A percentile compares a stretch with the other conserved stretches of the same genome.
Evolutionary conservation across 1,284 basidiomycete genomes (phyloP).

Genomic region (Tremellales sp.): DNA sequence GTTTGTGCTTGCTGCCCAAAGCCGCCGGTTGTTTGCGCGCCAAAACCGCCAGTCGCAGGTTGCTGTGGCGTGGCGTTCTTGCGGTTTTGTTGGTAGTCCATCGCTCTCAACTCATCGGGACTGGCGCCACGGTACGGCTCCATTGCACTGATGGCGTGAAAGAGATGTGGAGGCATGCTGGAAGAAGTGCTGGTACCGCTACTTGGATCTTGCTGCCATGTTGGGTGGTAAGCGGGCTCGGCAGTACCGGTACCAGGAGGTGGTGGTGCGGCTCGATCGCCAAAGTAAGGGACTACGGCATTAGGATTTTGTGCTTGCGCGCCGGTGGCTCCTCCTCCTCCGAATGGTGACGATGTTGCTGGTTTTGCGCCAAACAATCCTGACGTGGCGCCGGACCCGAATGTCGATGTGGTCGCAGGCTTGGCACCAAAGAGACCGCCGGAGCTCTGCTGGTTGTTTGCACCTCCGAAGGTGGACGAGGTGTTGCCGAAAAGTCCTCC

Average conservation of each 20-base stretch:
- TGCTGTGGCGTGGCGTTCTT: slow-evolving; percentile 44
- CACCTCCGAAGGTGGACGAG: slow-evolving; percentile 40
- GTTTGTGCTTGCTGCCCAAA: slow-evolving; percentile 36
- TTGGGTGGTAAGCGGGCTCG: slow-evolving; percentile 37
- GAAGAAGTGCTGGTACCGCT: slow-evolving; percentile 12
- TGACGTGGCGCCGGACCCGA: slow-evolving; percentile 44
- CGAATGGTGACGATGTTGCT: slow-evolving; percentile 25
- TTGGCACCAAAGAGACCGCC: slow-evolving; percentile 33
- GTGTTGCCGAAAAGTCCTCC: slow-evolving; percentile 33
- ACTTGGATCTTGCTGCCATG: slow-evolving; percentile 43
- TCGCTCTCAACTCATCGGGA: slow-evolving; percentile 49
- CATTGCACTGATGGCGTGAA: slow-evolving; percentile 46
- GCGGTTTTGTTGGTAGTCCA: slow-evolving; percentile 57
- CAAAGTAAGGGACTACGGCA: slow-evolving; percentile 26
- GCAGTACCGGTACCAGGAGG: slow-evolving; percentile 36
- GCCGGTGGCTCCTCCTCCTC: slow-evolving; percentile 5
- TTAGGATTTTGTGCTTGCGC: slow-evolving; percentile 15
- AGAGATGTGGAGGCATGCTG: slow-evolving; percentile 30
- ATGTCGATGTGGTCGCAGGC: slow-evolving; percentile 33
- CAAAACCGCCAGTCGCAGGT: slow-evolving; percentile 36
- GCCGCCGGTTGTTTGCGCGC: slow-evolving; percentile 28
- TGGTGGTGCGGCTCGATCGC: slow-evolving; percentile 21
- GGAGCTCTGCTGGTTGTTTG: slow-evolving; percentile 34
- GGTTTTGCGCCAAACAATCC: slow-evolving; percentile 42
- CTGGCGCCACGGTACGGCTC: slow-evolving; percentile 37